Evolutionary conservation across 306 rosid genomes (phyloP).

Genomic region (Quillaja saponaria): DNA sequence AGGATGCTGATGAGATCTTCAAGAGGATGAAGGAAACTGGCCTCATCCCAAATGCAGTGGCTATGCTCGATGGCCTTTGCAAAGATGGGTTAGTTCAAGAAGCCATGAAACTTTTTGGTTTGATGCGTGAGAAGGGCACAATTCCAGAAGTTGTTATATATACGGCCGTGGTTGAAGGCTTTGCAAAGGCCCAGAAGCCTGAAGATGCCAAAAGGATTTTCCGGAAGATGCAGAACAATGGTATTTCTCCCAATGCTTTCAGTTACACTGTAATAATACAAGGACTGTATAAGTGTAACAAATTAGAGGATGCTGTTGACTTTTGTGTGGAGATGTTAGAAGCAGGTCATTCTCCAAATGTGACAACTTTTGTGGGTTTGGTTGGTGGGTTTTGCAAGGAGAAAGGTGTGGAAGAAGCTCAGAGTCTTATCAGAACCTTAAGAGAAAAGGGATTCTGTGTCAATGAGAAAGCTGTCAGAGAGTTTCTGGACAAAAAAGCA

Average conservation of each 20-base stretch:
- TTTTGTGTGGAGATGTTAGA: conserved; percentile 88
- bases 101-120: conserved; percentile 84
- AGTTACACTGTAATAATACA: conserved; percentile 71
- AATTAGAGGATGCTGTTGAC: conserved; percentile 53
- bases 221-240: conserved; percentile 77
- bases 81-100: conserved; percentile 93
- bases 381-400: conserved; percentile 62
- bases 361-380: conserved; percentile 67
- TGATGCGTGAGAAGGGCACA: conserved; percentile 86
- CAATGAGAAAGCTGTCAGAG: conserved; percentile 71
- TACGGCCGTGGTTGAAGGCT: conserved; percentile 94
- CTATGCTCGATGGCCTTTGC: conserved; percentile 97
- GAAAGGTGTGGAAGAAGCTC: conserved; percentile 66
- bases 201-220: conserved; percentile 80
- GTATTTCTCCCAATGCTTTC: conserved; percentile 76
- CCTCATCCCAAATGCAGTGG: conserved; percentile 87
- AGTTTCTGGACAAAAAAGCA: conserved; percentile 66
- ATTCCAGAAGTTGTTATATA: conserved; percentile 88
- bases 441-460: conserved; percentile 63
- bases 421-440: conserved; percentile 49
- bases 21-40: conserved; percentile 94
- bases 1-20: conserved; percentile 78
- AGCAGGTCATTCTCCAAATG: conserved; percentile 76
- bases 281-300: conserved; percentile 58
- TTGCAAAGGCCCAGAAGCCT: conserved; percentile 62